Conservation (phyloP, 176 grass and related monocot genomes). For the Carex myosuroides region DNA sequence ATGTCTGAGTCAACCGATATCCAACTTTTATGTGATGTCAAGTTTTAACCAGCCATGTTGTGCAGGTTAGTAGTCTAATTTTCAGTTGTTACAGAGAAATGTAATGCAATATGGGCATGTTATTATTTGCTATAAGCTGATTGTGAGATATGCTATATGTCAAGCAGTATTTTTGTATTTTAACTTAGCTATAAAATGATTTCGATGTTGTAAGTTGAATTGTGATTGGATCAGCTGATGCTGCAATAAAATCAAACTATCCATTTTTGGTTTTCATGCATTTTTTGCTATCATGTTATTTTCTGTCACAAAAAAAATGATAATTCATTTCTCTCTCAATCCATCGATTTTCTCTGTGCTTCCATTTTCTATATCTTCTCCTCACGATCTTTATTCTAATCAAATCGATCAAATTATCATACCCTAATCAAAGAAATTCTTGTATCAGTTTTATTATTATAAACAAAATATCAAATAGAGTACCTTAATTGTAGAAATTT, state of each 20-base stretch:
- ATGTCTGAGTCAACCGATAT: conserved; percentile 35
- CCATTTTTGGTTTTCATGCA: neutral
- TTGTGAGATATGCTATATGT: neutral
- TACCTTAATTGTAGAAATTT: too few relatives aligned
- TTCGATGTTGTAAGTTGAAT: neutral
- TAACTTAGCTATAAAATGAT: neutral
- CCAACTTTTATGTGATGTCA: neutral
- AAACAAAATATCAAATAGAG: too few relatives aligned
- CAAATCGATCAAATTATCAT: too few relatives aligned
- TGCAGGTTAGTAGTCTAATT: neutral
- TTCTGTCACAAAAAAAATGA: neutral
- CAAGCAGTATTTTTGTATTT: neutral
- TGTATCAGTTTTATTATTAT: too few relatives aligned
- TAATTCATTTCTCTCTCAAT: neutral
- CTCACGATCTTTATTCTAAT: too few relatives aligned
- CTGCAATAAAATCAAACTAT: neutral
- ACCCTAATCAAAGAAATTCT: too few relatives aligned
- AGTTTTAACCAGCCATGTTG: neutral
- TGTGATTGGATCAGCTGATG: neutral
- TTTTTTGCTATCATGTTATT: too few relatives aligned
- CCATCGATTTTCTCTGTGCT: too few relatives aligned
- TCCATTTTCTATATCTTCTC: too few relatives aligned
- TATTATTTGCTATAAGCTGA: neutral
- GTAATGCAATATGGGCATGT: neutral
- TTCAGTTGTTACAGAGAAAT: neutral